Evolutionary conservation across 2,329 filamentous ascomycete species (phyloP).

Genomic region (Sordariomycetes sp.): DNA sequence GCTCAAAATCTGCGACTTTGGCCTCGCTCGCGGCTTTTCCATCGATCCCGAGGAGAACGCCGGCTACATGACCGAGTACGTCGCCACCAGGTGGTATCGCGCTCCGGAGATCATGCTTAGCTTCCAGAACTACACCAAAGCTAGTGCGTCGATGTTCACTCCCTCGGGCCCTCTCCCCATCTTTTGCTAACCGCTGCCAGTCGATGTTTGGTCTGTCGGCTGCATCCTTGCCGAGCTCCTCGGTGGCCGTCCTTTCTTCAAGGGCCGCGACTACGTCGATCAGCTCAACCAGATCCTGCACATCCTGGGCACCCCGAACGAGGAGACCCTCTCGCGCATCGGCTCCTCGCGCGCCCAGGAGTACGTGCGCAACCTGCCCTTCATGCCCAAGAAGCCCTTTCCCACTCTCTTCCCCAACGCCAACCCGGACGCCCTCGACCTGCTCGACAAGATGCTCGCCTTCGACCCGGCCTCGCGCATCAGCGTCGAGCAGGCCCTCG

Average conservation of each 20-base stretch:
- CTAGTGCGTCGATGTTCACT: conserved; percentile 59
- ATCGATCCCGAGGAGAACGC: conserved; percentile 97
- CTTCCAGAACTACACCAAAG: conserved; percentile 99
- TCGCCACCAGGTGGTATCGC: conserved; percentile 89
- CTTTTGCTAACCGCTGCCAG: conserved; percentile 32
- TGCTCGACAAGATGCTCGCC: conserved; percentile 93
- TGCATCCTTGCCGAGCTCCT: conserved; percentile 95
- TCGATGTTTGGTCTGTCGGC: conserved; percentile 98
- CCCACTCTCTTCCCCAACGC: conserved; percentile 81
- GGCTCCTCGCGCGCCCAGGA: conserved; percentile 93
- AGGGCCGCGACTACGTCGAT: conserved; percentile 97
- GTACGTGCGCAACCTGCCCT: conserved; percentile 93
- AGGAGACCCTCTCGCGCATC: conserved; percentile 87
- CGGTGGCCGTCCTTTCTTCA: conserved; percentile 96
- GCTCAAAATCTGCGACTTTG: conserved; percentile 98
- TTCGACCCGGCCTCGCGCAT: conserved; percentile 94
- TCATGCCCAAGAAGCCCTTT: conserved; percentile 91
- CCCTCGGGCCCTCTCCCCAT: background rate
- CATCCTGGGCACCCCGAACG: conserved; percentile 92
- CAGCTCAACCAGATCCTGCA: conserved; percentile 99
- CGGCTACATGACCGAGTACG: conserved; percentile 99
- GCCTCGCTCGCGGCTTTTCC: conserved; percentile 90
- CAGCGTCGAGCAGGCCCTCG: conserved; percentile 86
- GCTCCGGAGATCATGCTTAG: conserved; percentile 99
- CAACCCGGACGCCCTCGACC: conserved; percentile 89